Evolutionary conservation across 495 filamentous ascomycete species (phyloP), one percentile per base, ranked within the genome.

Genomic region (Hypoxylon trugodes): DNA sequence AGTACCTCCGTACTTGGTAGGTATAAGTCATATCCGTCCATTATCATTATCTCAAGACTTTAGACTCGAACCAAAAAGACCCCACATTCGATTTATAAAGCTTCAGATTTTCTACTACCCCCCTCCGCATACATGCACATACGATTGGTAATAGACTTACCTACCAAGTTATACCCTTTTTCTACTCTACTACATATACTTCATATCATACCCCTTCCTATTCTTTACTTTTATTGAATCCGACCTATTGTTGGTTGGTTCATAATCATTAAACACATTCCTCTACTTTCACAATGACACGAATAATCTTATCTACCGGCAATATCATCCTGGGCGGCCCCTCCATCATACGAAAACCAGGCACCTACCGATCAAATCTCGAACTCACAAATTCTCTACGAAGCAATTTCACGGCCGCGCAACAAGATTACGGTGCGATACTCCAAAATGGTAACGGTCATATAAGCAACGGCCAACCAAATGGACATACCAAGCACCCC

Each of bases 321-420:
- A 97, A 97, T 81, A 87, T 97, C 66, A 90, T 96, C 79, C 85
- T 84, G 53, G 86, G 82, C 59, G 87, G 89, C 32, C 87, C 89
- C 65, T 90, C 92, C 43, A 88, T 95, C 65, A 89, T 96, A 64
- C 87, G 90, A 30, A 90, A 88, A 55, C 84, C 87, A 25, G 80
- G 86, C 41, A 83, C 82, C 19, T 84, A 89, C 67, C 90, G 91
- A 71, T 95, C 92, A 40, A 96, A 96, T 73, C 84, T 92, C 64
- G 93, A 97, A 71, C 82, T 97, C 62, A 89, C 89, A 59, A 90
- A 89, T 71, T 90, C 91, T n/a, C 82, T 97, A 40, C 89, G 90
- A 40, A 84, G 82, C 62, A 96, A 92, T 74, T 90, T 96, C 74
- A 70, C 84, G 18, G 85, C 87, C 12, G 87, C 88, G 22, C 89